Evolutionary conservation across 2,329 filamentous ascomycete species (phyloP).

Genomic region (Pyrenophora graminea): DNA sequence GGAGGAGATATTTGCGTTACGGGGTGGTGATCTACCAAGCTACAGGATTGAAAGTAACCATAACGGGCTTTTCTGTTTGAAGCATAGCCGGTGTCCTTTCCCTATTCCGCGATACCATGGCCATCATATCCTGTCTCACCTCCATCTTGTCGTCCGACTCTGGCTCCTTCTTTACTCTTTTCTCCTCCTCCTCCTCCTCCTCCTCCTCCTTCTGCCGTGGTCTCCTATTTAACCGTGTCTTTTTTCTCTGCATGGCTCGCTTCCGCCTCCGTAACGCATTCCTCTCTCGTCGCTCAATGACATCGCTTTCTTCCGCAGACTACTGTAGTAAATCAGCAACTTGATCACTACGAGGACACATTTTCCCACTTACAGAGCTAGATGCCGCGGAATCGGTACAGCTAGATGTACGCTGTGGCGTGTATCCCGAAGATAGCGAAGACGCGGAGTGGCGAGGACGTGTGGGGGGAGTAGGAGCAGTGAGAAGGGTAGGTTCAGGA

Average conservation of each 20-base stretch:
- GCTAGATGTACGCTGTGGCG: too few relatives aligned
- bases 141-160: not conserved
- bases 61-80: too few relatives aligned
- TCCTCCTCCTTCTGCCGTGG: too few relatives aligned
- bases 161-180: not conserved
- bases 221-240: too few relatives aligned
- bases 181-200: not conserved
- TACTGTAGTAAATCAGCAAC: not conserved
- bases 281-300: constrained; percentile 4
- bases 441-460: not conserved
- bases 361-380: not conserved
- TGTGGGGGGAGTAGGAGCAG: not conserved
- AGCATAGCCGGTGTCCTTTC: not conserved
- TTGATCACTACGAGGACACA: not conserved
- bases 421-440: too few relatives aligned
- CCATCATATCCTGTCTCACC: not conserved
- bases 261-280: constrained; percentile 1
- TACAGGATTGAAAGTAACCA: too few relatives aligned
- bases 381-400: not conserved
- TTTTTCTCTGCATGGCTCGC: not conserved
- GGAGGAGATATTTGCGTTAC: too few relatives aligned
- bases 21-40: too few relatives aligned
- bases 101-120: not conserved
- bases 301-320: constrained; percentile 5
- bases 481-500: not conserved